phyloP scores from a whole-genome alignment of 805 yeast genomes.

The Candida michaelii region DNA sequence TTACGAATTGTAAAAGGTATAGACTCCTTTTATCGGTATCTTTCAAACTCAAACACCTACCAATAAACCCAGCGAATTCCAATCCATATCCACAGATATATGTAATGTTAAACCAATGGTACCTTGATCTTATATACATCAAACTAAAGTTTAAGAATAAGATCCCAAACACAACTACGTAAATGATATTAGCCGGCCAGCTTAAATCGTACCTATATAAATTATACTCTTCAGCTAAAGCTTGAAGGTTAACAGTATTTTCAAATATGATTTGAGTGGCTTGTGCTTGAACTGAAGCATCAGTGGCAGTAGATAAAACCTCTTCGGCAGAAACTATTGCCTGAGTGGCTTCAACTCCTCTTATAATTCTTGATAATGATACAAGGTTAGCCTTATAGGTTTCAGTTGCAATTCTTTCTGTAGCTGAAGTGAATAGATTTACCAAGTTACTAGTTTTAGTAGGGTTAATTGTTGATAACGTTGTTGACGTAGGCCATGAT shows the following conservation, averaged over 20 bases:
- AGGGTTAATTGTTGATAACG: conserved; percentile 20
- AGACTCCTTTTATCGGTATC: conserved; percentile 21
- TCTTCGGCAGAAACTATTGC: conserved; percentile 32
- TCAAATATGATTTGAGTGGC: conserved; percentile 36
- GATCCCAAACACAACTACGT: conserved; percentile 26
- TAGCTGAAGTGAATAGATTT: conserved; percentile 19
- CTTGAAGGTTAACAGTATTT: conserved; percentile 32
- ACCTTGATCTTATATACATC: conserved; percentile 33
- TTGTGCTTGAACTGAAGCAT: conserved; percentile 19
- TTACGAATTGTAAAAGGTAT: conserved; percentile 34
- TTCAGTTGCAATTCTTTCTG: not conserved
- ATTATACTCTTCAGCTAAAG: conserved; percentile 28
- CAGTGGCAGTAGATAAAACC: conserved; percentile 41
- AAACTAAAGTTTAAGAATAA: conserved; percentile 22
- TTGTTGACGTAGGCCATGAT: conserved; percentile 28
- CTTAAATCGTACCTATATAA: conserved; percentile 25
- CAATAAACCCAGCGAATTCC: conserved; percentile 39
- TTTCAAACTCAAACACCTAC: conserved; percentile 31
- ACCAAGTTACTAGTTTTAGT: conserved; percentile 22
- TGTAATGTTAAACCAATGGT: conserved; percentile 40
- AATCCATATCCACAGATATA: conserved; percentile 36
- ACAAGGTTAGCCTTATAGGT: conserved; percentile 14
- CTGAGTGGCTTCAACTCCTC: conserved; percentile 40
- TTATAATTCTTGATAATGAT: conserved; percentile 22
- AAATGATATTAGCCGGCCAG: conserved; percentile 33